Evolutionary conservation across 2,329 filamentous ascomycete species (phyloP), one percentile per base, ranked within the genome.

Genomic region (Arthrobotrys sphaeroides): DNA sequence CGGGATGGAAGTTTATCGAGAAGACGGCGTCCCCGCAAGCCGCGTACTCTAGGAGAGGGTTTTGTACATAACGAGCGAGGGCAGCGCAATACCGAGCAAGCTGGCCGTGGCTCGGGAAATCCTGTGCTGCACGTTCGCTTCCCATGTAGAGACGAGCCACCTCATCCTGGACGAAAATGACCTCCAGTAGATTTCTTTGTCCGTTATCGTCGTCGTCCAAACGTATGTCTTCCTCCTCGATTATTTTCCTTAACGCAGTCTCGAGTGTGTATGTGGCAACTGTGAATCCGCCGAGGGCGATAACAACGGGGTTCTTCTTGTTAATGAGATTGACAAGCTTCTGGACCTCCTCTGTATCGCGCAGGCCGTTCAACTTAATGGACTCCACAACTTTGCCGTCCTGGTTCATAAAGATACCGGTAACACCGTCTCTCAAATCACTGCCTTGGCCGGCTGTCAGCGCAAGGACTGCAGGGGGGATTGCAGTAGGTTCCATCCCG

Each of bases 71-170:
- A 77, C 91, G 90, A 18, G 92, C 94, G 40, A 99, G 84, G 26
- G 90, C 94, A 78, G 97, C 89, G 81, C 94, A 97, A 83, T 99
- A 99, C 79, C 93, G 88, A 0, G 91, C 92, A 60, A 97, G 85
- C 5, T 92, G 88, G 62, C 89, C 88, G 28, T 96, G 86, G 10
- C 90, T 90, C 4, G 95, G 93, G 81, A 97, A 92, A 77, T 98
- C 94, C 9, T 87, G 84, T 55, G 88, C 85, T 9, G 91, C 94
- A 43, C 94, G 89, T 12, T 90, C 88, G 81, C 93, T 97, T 80
- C 93, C 92, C 83, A 97, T 94, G 84, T 97, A 99, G 2, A 98
- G 87, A 47, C 95, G 89, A n/a, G 95, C 95, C 57, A 97, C 93
- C 83, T 99, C 95, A 80, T 99, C 95, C 79, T 98, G 97, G 77